A percentile compares a stretch with the other conserved stretches of the same genome.
phyloP scores from a whole-genome alignment of 805 yeast species.

The Grigorovia transvaalensis region DNA sequence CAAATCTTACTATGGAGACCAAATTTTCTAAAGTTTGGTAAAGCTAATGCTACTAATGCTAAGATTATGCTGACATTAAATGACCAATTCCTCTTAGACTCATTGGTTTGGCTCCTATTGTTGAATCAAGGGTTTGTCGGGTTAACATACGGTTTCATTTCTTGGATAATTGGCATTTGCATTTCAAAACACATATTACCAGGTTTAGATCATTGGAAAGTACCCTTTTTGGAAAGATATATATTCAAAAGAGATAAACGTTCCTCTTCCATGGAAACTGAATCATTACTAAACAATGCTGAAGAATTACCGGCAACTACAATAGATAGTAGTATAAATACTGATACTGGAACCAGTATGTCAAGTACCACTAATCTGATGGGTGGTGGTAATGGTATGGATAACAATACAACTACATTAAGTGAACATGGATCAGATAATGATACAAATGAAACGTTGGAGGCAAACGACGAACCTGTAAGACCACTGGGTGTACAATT shows the following conservation, averaged over 20 bases:
- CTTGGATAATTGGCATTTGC: conserved; percentile 37
- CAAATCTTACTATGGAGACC: conserved; percentile 28
- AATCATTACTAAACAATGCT: neutral
- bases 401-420: too few relatives aligned
- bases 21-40: neutral
- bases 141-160: conserved; percentile 30
- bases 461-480: conserved; percentile 42
- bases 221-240: conserved; percentile 23
- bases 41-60: neutral
- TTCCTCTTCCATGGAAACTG: neutral
- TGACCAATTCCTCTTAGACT: conserved; percentile 27
- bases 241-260: neutral
- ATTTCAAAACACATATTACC: conserved; percentile 36
- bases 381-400: too few relatives aligned
- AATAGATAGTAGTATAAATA: neutral
- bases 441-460: conserved; percentile 1
- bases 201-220: conserved; percentile 28
- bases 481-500: conserved; percentile 53
- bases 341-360: too few relatives aligned
- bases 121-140: conserved; percentile 37
- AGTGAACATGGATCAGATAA: conserved; percentile 3
- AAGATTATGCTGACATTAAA: conserved; percentile 14
- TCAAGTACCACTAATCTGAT: neutral
- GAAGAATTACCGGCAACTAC: neutral
- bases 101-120: conserved; percentile 28